Evolutionary conservation across 768 basidiomycete genomes (phyloP).

Genomic region (Suillus tomentosus): DNA sequence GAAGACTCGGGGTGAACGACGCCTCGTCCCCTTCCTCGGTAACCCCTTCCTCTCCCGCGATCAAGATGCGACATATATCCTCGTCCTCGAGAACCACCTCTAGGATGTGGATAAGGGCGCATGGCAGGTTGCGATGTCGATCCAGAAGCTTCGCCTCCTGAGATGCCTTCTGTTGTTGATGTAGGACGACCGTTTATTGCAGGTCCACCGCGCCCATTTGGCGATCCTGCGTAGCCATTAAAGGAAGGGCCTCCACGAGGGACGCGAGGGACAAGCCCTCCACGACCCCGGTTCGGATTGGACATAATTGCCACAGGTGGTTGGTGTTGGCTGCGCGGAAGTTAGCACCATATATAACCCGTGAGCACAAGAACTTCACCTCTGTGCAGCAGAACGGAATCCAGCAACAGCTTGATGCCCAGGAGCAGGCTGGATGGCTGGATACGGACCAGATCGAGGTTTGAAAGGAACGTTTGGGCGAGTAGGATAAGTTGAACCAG

Average conservation of each 20-base stretch:
- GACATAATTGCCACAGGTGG: constrained; percentile 69
- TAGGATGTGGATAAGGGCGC: constrained; percentile 17
- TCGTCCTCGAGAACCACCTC: constrained; percentile 36
- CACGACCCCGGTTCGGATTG: constrained; percentile 63
- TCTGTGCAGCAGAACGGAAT: constrained; percentile 58
- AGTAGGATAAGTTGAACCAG: constrained; percentile 51
- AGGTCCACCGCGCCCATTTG: constrained; percentile 17
- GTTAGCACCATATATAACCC: neutral
- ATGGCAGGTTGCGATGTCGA: neutral
- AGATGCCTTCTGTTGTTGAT: constrained; percentile 2
- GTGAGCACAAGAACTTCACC: constrained; percentile 22
- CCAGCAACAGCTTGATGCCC: constrained; percentile 61
- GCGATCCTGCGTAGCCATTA: constrained; percentile 12
- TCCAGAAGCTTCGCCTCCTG: neutral
- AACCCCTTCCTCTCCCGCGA: constrained; percentile 34
- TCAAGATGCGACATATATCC: constrained; percentile 31
- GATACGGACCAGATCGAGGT: constrained; percentile 68
- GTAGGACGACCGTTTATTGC: constrained; percentile 16
- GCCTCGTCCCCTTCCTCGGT: constrained; percentile 35
- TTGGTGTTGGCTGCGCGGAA: constrained; percentile 16
- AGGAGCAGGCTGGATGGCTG: constrained; percentile 53
- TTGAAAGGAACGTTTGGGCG: constrained; percentile 57
- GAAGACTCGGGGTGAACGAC: constrained; percentile 13
- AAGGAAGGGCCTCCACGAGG: constrained; percentile 13
- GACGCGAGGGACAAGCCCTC: constrained; percentile 21